Evolutionary conservation across 495 filamentous ascomycete species (phyloP).

Genomic region (Filosporella fistucella): DNA sequence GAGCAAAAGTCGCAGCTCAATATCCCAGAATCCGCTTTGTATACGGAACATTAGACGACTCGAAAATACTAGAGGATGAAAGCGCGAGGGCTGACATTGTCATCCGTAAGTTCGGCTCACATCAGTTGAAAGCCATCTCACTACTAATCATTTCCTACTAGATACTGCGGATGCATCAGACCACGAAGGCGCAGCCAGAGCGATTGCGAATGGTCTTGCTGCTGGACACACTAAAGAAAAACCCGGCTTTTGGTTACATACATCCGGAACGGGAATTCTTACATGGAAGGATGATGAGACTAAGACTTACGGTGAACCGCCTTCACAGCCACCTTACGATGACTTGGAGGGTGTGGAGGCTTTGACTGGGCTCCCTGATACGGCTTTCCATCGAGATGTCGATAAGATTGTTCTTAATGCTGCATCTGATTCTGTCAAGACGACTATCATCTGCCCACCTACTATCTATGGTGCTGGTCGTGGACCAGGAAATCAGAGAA

Average conservation of each 20-base stretch:
- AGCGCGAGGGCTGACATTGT: slow-evolving; percentile 63
- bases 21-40: slow-evolving; percentile 54
- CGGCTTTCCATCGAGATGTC: slow-evolving; percentile 36
- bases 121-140: neutral
- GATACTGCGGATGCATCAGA: slow-evolving; percentile 45
- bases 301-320: slow-evolving; percentile 35
- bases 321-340: slow-evolving; percentile 22
- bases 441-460: slow-evolving; percentile 73
- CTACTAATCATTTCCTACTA: slow-evolving; percentile 15
- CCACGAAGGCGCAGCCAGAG: slow-evolving; percentile 32
- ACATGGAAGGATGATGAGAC: slow-evolving; percentile 38
- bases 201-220: slow-evolving; percentile 39
- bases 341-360: slow-evolving; percentile 16
- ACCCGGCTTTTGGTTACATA: slow-evolving; percentile 44
- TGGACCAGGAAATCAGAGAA: slow-evolving; percentile 64
- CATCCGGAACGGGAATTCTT: slow-evolving; percentile 41
- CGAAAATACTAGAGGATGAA: slow-evolving; percentile 50
- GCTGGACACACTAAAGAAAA: slow-evolving; percentile 39
- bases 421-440: slow-evolving; percentile 45
- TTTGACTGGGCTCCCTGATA: slow-evolving; percentile 31
- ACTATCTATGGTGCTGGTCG: slow-evolving; percentile 74
- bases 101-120: slow-evolving; percentile 41
- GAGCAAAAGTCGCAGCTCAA: slow-evolving; percentile 49
- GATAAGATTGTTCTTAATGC: slow-evolving; percentile 40
- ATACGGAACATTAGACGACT: slow-evolving; percentile 52